Percentiles rank a stretch among this genome's conserved stretches.
These are phyloP conservation scores for Sporothrix schenckii DNA, from an alignment of 2,329 filamentous ascomycete genomes.

Conservation along the genomic window DNA sequence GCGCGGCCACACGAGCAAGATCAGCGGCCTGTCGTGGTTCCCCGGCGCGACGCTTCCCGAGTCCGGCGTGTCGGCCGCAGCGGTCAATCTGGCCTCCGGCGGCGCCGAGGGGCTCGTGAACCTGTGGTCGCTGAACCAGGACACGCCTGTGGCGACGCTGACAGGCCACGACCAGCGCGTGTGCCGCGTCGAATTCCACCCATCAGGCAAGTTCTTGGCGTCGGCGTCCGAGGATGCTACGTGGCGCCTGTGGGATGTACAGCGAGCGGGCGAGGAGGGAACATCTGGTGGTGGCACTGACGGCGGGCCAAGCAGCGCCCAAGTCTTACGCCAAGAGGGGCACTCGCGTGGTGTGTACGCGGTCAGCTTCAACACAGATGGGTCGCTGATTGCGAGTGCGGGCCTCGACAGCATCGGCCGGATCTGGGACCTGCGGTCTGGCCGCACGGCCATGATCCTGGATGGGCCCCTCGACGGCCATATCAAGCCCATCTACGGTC, in stretches of 20 bases:
- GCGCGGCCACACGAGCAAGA: slow-evolving; percentile 83
- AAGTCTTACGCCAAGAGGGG: slow-evolving; percentile 82
- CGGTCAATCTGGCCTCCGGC: slow-evolving; percentile 85
- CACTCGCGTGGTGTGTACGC: slow-evolving; percentile 93
- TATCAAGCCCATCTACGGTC: slow-evolving; percentile 87
- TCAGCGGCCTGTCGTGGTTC: slow-evolving; percentile 89
- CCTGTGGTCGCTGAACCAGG: slow-evolving; percentile 85
- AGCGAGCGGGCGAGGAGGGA: slow-evolving; percentile 69
- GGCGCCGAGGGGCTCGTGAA: slow-evolving; percentile 86
- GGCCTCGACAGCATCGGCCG: slow-evolving; percentile 92
- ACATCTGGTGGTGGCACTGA: too few relatives aligned
- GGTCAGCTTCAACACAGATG: slow-evolving; percentile 86
- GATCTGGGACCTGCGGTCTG: slow-evolving; percentile 92
- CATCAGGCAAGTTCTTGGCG: slow-evolving; percentile 84
- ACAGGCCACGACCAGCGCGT: slow-evolving; percentile 84
- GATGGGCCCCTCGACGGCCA: slow-evolving; percentile 80
- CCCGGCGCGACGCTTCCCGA: slow-evolving; percentile 76
- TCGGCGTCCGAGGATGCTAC: slow-evolving; percentile 96
- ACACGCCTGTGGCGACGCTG: slow-evolving; percentile 81
- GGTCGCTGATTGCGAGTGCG: slow-evolving; percentile 86
- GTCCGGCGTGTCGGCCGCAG: slow-evolving; percentile 69
- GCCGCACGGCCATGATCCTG: slow-evolving; percentile 92
- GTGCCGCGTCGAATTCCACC: slow-evolving; percentile 91
- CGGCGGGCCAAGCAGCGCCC: background rate
- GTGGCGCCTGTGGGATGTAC: slow-evolving; percentile 94